These are phyloP conservation scores for Coniferiporia sulphurascens DNA, from an alignment of 1,284 basidiomycete genomes.

Conservation along the genomic window DNA sequence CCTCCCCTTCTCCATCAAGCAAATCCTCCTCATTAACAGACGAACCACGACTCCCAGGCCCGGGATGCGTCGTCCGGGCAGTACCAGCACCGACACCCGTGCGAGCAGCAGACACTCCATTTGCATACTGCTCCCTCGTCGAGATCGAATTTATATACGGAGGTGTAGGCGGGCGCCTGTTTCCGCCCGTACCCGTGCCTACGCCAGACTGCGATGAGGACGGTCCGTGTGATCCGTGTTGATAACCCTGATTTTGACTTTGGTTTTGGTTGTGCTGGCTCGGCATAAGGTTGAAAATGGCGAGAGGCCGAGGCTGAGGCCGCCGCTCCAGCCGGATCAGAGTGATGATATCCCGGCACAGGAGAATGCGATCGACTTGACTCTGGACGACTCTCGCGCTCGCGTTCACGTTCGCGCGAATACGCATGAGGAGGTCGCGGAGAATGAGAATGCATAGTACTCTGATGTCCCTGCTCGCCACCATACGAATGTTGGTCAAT, in stretches of 20 bases:
- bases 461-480: neutral
- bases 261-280: neutral
- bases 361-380: conserved; percentile 8
- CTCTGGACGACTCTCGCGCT: neutral
- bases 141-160: neutral
- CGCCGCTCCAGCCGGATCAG: too few relatives aligned
- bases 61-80: too few relatives aligned
- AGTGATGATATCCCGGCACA: neutral
- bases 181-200: too few relatives aligned
- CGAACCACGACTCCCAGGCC: neutral
- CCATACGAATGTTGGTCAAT: neutral
- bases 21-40: neutral
- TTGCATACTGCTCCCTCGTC: neutral
- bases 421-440: conserved; percentile 2
- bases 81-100: too few relatives aligned
- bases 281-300: neutral
- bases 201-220: too few relatives aligned
- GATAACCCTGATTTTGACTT: neutral
- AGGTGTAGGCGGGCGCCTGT: neutral
- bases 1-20: neutral
- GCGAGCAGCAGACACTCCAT: neutral
- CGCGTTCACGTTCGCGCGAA: conserved; percentile 1
- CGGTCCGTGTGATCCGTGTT: too few relatives aligned
- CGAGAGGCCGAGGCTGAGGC: too few relatives aligned
- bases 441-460: neutral